Percentiles rank a stretch among this genome's conserved stretches.
phyloP scores from a whole-genome alignment of 2,329 filamentous ascomycete genomes.

The Sclerotinia glacialis region DNA sequence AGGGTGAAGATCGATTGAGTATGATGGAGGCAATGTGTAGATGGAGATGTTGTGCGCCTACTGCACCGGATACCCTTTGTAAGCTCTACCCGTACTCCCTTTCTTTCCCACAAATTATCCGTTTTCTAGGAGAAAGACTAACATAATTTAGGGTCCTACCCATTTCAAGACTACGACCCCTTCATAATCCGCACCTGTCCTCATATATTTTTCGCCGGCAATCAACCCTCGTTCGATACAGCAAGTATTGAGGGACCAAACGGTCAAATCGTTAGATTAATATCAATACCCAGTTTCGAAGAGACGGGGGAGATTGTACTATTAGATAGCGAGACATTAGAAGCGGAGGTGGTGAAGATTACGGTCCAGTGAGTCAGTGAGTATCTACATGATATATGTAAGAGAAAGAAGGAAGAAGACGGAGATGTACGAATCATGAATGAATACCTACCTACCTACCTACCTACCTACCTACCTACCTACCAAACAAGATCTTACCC shows the following conservation, averaged over 20 bases:
- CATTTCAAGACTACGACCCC: conserved; percentile 89
- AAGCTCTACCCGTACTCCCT: conserved; percentile 43
- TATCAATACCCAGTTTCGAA: conserved; percentile 81
- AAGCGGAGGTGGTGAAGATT: conserved; percentile 42
- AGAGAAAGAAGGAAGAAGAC: neutral
- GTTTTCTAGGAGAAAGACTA: conserved; percentile 1
- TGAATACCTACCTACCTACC: neutral
- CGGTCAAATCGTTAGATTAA: conserved; percentile 69
- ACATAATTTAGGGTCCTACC: conserved; percentile 72
- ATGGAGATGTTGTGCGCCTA: conserved; percentile 89
- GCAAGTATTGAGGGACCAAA: conserved; percentile 63
- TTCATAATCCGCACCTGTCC: conserved; percentile 84
- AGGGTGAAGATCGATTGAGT: conserved; percentile 70
- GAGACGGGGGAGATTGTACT: conserved; percentile 77
- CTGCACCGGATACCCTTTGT: conserved; percentile 94
- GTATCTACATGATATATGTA: neutral
- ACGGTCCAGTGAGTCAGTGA: conserved; percentile 20
- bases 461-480: neutral
- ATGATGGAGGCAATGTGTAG: conserved; percentile 95
- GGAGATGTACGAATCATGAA: neutral
- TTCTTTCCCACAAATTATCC: neutral
- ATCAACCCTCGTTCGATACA: conserved; percentile 76
- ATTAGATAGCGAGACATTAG: conserved; percentile 80
- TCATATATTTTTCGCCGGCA: conserved; percentile 87
- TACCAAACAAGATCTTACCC: no score